Conservation (phyloP, 2,329 filamentous ascomycete species). For the Aspergillus ochraceoroseus region DNA sequence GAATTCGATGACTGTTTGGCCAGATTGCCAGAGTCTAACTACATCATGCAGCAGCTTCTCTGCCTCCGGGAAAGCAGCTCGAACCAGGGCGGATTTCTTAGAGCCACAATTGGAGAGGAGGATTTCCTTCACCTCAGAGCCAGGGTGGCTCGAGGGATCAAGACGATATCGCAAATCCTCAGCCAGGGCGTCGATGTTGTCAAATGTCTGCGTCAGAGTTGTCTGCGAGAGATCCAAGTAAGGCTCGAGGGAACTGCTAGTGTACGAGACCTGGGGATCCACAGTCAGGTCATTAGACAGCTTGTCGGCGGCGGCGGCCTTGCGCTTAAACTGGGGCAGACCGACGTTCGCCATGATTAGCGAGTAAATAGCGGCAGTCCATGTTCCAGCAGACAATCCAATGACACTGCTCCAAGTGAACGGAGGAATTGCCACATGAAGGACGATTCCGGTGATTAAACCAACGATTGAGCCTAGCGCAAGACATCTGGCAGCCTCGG, state of each 20-base stretch:
- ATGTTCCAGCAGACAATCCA: conserved; percentile 47
- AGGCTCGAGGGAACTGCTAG: conserved; percentile 26
- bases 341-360: conserved; percentile 47
- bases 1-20: conserved; percentile 15
- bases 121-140: conserved; percentile 41
- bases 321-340: conserved; percentile 31
- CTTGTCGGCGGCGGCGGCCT: background rate
- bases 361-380: conserved; percentile 49
- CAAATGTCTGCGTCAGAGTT: conserved; percentile 12
- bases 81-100: conserved; percentile 18
- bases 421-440: conserved; percentile 36
- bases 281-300: too few relatives aligned
- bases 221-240: conserved; percentile 13
- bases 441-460: conserved; percentile 42
- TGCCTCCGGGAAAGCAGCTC: conserved; percentile 44
- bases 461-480: conserved; percentile 43
- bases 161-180: conserved; percentile 41
- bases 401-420: conserved; percentile 48
- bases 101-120: conserved; percentile 34
- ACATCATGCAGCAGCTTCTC: conserved; percentile 30
- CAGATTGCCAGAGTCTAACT: conserved; percentile 30
- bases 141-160: conserved; percentile 40
- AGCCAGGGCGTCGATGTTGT: conserved; percentile 28
- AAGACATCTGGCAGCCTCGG: conserved; percentile 31
- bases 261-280: background rate